Conservation (phyloP, 208 protist species). For the Acanthamoeba royreba region DNA sequence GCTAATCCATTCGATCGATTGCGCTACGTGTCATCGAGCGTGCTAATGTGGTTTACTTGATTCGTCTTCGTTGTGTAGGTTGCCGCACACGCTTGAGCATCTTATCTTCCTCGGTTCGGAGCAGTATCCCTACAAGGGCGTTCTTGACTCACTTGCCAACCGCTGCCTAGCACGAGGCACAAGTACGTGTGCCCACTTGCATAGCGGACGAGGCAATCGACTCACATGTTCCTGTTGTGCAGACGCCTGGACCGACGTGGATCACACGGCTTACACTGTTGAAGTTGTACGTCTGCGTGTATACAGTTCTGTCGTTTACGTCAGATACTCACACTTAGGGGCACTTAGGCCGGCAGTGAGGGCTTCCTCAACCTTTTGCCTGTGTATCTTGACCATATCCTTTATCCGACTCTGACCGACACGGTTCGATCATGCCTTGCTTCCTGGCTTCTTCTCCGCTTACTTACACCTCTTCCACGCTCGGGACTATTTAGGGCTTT, state of each 20-base stretch:
- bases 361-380: slow-evolving; percentile 80
- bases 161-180: slow-evolving; percentile 71
- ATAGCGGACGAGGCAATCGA: not conserved
- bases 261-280: slow-evolving; percentile 81
- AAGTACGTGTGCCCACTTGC: slow-evolving; percentile 14
- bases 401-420: slow-evolving; percentile 80
- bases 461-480: not conserved
- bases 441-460: not conserved
- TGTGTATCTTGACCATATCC: slow-evolving; percentile 85
- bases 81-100: slow-evolving; percentile 74
- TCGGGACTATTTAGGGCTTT: slow-evolving; percentile 48
- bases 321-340: not conserved
- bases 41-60: not conserved
- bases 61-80: not conserved
- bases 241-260: slow-evolving; percentile 80
- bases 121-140: slow-evolving; percentile 77
- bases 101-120: slow-evolving; percentile 72
- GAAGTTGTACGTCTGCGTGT: slow-evolving; percentile 23
- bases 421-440: not conserved
- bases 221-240: not conserved
- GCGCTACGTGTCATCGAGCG: not conserved
- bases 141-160: slow-evolving; percentile 81
- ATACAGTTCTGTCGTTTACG: not conserved
- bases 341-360: slow-evolving; percentile 52
- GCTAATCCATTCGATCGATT: too few species aligned